Evolutionary conservation across 1,284 basidiomycete species (phyloP).

Genomic region (Ceratobasidium sp.): DNA sequence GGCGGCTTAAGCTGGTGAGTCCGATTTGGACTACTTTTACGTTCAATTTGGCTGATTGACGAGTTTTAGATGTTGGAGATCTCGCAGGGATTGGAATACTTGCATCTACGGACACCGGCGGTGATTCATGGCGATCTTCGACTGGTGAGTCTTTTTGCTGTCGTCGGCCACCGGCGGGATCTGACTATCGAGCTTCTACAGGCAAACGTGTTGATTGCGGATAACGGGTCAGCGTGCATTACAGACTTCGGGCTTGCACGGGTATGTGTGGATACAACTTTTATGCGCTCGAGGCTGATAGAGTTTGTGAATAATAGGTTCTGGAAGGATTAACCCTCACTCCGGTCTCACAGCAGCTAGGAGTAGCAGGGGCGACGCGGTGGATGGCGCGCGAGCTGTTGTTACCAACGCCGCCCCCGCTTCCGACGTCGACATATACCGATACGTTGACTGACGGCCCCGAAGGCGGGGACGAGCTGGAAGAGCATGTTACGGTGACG

Average conservation of each 20-base stretch:
- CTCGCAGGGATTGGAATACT: slow-evolving; percentile 24
- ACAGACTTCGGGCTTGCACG: slow-evolving; percentile 29
- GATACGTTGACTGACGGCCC: background rate
- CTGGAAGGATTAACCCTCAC: slow-evolving; percentile 27
- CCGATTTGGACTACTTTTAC: background rate
- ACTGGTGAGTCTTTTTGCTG: slow-evolving; percentile 1
- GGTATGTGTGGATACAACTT: background rate
- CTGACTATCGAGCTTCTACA: background rate
- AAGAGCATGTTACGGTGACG: slow-evolving; percentile 31
- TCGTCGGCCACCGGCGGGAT: background rate
- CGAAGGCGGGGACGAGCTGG: background rate
- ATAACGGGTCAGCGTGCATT: slow-evolving; percentile 27
- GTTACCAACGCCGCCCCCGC: slow-evolving; percentile 8
- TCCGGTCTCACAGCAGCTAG: slow-evolving; percentile 18
- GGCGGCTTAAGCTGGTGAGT: slow-evolving; percentile 20
- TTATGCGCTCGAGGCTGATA: background rate
- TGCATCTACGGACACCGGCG: slow-evolving; percentile 29
- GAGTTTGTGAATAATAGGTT: slow-evolving; percentile 12
- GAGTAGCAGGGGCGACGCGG: slow-evolving; percentile 23
- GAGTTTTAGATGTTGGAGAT: slow-evolving; percentile 15
- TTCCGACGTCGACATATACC: slow-evolving; percentile 4
- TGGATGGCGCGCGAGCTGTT: slow-evolving; percentile 32
- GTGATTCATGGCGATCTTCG: slow-evolving; percentile 36
- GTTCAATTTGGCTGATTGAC: background rate
- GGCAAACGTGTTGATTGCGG: slow-evolving; percentile 32